Percentiles rank a stretch among this genome's conserved stretches.
phyloP scores from a whole-genome alignment of 139 green algal species.

The Auxenochlorella pyrenoidosa region DNA sequence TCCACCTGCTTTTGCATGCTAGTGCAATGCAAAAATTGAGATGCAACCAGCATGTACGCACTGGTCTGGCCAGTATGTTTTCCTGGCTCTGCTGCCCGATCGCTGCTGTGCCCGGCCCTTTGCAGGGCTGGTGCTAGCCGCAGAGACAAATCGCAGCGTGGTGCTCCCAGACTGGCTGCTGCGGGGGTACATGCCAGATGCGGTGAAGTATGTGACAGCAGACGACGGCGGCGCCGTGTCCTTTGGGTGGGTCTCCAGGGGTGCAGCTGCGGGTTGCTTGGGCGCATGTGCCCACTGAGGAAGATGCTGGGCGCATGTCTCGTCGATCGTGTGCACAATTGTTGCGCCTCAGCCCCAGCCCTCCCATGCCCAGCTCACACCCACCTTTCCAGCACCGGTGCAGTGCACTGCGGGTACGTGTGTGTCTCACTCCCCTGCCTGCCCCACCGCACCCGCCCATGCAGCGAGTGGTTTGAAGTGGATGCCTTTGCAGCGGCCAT shows the following conservation, averaged over 20 bases:
- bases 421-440: not conserved
- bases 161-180: conserved; percentile 26
- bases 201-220: not conserved
- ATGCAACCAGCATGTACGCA: too few species aligned
- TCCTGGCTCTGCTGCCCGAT: not conserved
- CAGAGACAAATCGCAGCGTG: conserved; percentile 22
- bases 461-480: conserved; percentile 24
- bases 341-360: not conserved
- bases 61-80: too few species aligned
- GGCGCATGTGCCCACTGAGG: too few species aligned
- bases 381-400: not conserved
- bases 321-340: too few species aligned
- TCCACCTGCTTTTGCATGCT: too few species aligned
- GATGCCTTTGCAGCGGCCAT: not conserved
- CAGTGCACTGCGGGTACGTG: not conserved
- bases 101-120: too few species aligned
- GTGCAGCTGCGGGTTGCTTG: too few species aligned
- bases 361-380: not conserved
- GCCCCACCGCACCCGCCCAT: not conserved
- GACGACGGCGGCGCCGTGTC: not conserved
- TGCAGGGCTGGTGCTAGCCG: conserved; percentile 19
- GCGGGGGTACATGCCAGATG: conserved; percentile 19
- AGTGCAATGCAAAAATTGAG: too few species aligned
- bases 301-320: too few species aligned
- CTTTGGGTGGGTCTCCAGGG: not conserved